A percentile compares a stretch with the other conserved stretches of the same genome.
These are phyloP conservation scores for Strobilomyces dryophilus DNA, from an alignment of 768 basidiomycete species.

Conservation along the genomic window DNA sequence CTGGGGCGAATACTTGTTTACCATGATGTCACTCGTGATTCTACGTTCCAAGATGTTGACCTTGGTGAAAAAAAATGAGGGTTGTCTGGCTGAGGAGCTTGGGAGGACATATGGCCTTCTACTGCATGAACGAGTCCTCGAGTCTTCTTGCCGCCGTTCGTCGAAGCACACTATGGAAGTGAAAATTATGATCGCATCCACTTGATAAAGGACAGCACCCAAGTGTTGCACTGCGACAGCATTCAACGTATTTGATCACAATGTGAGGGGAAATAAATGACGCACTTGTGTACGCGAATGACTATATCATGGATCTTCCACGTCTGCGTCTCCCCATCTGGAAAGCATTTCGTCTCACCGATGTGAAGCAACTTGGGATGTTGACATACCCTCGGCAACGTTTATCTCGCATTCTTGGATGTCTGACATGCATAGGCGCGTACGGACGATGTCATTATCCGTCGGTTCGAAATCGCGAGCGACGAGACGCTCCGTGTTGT, in stretches of 20 bases:
- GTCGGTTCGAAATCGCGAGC: slow-evolving; percentile 55
- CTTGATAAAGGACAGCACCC: slow-evolving; percentile 81
- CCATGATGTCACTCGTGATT: slow-evolving; percentile 49
- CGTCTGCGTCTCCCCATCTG: slow-evolving; percentile 39
- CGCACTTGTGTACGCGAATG: slow-evolving; percentile 62
- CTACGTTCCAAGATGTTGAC: slow-evolving; percentile 67
- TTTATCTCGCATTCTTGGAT: slow-evolving; percentile 61
- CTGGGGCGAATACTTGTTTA: slow-evolving; percentile 40
- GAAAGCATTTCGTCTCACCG: slow-evolving; percentile 20
- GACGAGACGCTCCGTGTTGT: slow-evolving; percentile 63
- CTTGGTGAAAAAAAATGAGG: slow-evolving; percentile 48
- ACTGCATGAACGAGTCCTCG: slow-evolving; percentile 39
- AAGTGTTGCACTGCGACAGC: slow-evolving; percentile 56
- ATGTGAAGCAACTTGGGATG: background rate
- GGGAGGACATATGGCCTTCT: no score
- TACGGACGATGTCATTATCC: slow-evolving; percentile 68
- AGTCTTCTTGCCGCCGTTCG: slow-evolving; percentile 70
- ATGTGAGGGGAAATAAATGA: background rate
- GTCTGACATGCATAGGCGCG: slow-evolving; percentile 64
- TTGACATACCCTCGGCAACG: slow-evolving; percentile 31
- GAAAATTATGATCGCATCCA: slow-evolving; percentile 76
- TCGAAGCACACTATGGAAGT: slow-evolving; percentile 81
- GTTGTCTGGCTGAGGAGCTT: no score
- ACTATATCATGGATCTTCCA: slow-evolving; percentile 70
- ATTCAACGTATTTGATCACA: background rate